Base-by-base conservation (phyloP, 2,329 filamentous ascomycete species). In the Coniochaeta pulveracea region DNA sequence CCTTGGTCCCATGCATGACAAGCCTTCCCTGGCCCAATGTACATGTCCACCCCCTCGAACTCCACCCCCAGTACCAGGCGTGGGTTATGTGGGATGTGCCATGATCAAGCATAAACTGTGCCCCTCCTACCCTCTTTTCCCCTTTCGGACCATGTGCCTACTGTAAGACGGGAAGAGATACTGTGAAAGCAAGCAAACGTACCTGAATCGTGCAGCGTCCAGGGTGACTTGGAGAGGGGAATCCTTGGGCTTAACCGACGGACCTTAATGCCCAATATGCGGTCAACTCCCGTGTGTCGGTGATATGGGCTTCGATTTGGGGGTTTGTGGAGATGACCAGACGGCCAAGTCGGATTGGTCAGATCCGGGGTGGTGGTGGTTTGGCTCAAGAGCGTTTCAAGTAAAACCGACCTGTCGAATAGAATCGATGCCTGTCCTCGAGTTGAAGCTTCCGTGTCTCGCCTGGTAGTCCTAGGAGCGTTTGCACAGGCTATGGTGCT, bases 391-490 rank as follows among this genome's bases (percentile, higher is more conserved):
- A 11, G n/a, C 15, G 30, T 33, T 33, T 33, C 30, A 33, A 22
- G 19, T 33, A 33, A 33, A 33, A 33, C 30, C 9, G 30, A 33
- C 30, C 12, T 21, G 17, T 31, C 28, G 19, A 31, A n/a, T n/a
- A n/a, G n/a, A n/a, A n/a, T n/a, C n/a, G n/a, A n/a, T 19, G 26
- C 26, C 26, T 18, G 6, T 19, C 27, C 11, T 22, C 28, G 18
- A 6, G 17, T n/a, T n/a, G 27, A 19, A n/a, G 27, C 12, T 15
- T 21, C 28, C 8, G n/a, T 8, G 19, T 15, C 18, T 21, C 19
- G 7, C 28, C n/a, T n/a, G n/a, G n/a, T n/a, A n/a, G n/a, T n/a
- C n/a, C n/a, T n/a, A n/a, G n/a, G n/a, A n/a, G n/a, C n/a, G n/a
- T n/a, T n/a, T n/a, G n/a, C n/a, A n/a, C n/a, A n/a, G n/a, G n/a